Conservation (phyloP, 805 yeast species). For the Metschnikowia proteae region DNA sequence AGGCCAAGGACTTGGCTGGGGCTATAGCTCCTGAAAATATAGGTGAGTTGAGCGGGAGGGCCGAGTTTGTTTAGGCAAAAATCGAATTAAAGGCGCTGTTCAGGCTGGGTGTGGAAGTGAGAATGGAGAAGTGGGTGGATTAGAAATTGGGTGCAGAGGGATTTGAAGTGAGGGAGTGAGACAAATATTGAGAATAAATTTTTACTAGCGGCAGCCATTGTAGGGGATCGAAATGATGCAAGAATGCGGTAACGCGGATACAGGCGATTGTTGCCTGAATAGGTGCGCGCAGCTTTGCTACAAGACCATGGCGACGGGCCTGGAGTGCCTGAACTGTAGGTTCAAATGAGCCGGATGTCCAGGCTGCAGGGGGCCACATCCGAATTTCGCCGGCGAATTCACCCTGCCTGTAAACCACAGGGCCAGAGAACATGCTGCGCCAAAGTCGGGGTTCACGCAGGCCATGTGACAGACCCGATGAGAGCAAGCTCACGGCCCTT, state of each 20-base stretch:
- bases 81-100: background rate
- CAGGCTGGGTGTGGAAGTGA: background rate
- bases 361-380: too few species aligned
- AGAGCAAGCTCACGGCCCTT: too few species aligned
- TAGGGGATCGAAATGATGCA: constrained; percentile 3
- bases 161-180: constrained; percentile 3
- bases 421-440: too few species aligned
- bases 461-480: too few species aligned
- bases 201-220: constrained; percentile 4
- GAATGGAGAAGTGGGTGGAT: background rate
- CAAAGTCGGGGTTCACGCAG: too few species aligned
- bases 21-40: background rate
- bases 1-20: background rate
- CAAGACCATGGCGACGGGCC: background rate
- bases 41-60: background rate
- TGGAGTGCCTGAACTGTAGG: background rate
- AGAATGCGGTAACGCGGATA: background rate
- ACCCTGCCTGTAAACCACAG: too few species aligned
- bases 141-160: constrained; percentile 2
- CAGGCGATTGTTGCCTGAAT: background rate
- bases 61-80: background rate
- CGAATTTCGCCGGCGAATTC: too few species aligned
- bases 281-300: background rate
- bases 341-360: background rate
- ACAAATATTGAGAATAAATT: constrained; percentile 3